Evolutionary conservation across 23 red algal species (phyloP), one percentile per base, ranked within the genome.

Genomic region (Agarophyton chilense): DNA sequence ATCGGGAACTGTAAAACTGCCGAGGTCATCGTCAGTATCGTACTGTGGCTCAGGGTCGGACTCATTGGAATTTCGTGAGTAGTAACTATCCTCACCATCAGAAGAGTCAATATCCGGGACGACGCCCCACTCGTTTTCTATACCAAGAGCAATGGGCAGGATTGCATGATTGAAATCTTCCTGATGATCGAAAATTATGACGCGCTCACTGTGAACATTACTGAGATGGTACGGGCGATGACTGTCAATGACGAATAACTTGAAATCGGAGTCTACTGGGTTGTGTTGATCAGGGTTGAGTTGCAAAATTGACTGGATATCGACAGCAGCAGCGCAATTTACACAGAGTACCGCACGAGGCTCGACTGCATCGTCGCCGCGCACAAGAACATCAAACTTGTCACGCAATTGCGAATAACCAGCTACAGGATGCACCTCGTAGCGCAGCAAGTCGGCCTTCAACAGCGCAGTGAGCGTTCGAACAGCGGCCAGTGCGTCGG

Each of bases 301-400:
- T 4, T 38, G 19, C 10, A 98, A 39, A 21, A 98, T 56, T 31
- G 70, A 29, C 39, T 50, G 72, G 32, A 98, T 60, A 45, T 95
- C 92, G 33, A 98, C 96, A 13, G 76, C 54, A 18, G 96, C 96
- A 10, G 92, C 96, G 50, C 93, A 95, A 51, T 98, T 95, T 56
- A 98, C 84, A 19, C 52, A 82, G 18, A 98, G 32, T 22, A 84
- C 62, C 22, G 86, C 86, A 21, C 95, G 89, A 53, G 93, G 86
- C 44, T 95, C 79, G 25, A 86, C 41, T 22, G 47, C 85, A 29
- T 58, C 56, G 28, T 91, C 47, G 53, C 82, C 73, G 40, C 47
- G 50, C 13, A 68, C 87, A 38, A 89, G 61, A 11, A 52, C 83
- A 34, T 65, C 31, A 62, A 96, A 98, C 52, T 87, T 81, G 51